Conservation (phyloP, 225 moss, liverwort and hornwort species). For the Antitrichia curtipendula region DNA sequence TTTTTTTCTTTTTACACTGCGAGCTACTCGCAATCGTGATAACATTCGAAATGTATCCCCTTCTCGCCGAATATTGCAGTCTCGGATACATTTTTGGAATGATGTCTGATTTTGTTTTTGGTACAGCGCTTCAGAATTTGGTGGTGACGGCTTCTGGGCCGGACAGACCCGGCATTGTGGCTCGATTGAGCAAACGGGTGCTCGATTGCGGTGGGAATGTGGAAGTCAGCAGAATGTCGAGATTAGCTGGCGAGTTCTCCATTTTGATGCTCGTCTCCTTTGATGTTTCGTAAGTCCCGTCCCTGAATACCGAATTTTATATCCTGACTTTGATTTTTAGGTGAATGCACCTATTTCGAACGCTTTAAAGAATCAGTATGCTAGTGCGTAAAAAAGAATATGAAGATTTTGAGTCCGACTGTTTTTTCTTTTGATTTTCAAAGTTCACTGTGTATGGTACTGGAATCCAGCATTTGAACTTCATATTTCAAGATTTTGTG, state of each 20-base stretch:
- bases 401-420: neutral
- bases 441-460: neutral
- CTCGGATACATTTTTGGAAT: neutral
- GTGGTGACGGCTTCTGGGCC: conserved; percentile 42
- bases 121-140: conserved; percentile 18
- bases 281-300: conserved; percentile 16
- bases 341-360: neutral
- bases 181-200: conserved; percentile 34
- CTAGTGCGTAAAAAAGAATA: neutral
- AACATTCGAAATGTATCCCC: neutral
- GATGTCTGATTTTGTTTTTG: neutral
- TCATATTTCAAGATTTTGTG: neutral
- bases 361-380: neutral
- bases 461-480: neutral
- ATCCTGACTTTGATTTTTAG: neutral
- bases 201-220: conserved; percentile 36
- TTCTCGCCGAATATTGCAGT: neutral
- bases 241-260: conserved; percentile 42
- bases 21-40: neutral
- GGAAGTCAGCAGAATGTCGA: conserved; percentile 37
- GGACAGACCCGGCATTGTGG: conserved; percentile 40
- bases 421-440: neutral
- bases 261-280: conserved; percentile 33
- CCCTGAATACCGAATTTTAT: neutral
- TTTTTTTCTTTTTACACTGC: neutral